phyloP scores from a whole-genome alignment of 768 basidiomycete species.

The Cyathus striatus region DNA sequence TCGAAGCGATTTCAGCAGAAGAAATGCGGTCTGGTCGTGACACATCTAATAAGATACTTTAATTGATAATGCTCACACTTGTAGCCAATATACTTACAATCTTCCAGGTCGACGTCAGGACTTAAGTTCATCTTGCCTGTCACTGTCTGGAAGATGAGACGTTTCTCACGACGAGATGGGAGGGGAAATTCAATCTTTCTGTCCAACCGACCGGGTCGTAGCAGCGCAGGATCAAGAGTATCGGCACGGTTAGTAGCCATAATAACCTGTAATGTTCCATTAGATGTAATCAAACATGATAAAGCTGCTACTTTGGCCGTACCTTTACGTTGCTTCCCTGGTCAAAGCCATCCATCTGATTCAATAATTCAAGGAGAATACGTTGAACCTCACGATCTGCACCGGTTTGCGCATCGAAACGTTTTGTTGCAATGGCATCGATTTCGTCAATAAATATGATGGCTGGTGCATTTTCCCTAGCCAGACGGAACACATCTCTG shows the following conservation, averaged over 20 bases:
- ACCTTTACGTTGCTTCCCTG: slow-evolving; percentile 99
- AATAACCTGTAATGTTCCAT: slow-evolving; percentile 65
- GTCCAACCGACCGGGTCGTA: slow-evolving; percentile 96
- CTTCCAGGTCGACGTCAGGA: slow-evolving; percentile 96
- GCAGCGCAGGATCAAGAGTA: slow-evolving; percentile 93
- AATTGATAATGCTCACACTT: slow-evolving; percentile 4
- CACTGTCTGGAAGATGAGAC: slow-evolving; percentile 96
- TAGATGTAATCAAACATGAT: neutral
- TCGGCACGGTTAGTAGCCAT: slow-evolving; percentile 99
- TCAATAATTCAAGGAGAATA: slow-evolving; percentile 92
- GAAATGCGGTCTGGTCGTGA: slow-evolving; percentile 95
- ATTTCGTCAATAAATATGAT: slow-evolving; percentile 99
- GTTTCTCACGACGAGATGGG: slow-evolving; percentile 90
- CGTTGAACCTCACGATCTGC: slow-evolving; percentile 99
- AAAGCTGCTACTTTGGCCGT: slow-evolving; percentile 8
- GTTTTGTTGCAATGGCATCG: slow-evolving; percentile 98
- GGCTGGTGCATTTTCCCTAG: slow-evolving; percentile 92
- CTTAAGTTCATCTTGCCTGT: slow-evolving; percentile 97
- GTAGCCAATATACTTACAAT: slow-evolving; percentile 59
- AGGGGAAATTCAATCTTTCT: slow-evolving; percentile 98
- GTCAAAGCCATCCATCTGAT: slow-evolving; percentile 99
- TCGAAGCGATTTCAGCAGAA: slow-evolving; percentile 91
- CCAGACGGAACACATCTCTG: slow-evolving; percentile 96
- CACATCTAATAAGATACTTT: slow-evolving; percentile 56
- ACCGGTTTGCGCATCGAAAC: slow-evolving; percentile 98